phyloP scores from a whole-genome alignment of 2,329 filamentous ascomycete species.

The Septoria petroselini region DNA sequence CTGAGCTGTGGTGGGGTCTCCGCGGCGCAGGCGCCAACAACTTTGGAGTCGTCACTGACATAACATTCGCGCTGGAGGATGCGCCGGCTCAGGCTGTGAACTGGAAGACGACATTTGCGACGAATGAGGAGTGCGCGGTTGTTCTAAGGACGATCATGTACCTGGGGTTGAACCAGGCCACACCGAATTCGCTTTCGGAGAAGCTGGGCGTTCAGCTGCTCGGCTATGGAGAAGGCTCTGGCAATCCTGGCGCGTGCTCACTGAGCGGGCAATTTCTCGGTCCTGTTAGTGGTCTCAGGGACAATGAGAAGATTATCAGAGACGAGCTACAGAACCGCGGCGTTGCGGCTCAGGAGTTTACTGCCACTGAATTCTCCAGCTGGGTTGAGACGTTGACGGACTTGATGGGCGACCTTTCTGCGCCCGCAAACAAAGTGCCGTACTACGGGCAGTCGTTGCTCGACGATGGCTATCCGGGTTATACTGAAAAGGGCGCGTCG shows the following conservation, averaged over 20 bases:
- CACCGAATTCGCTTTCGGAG: slow-evolving; percentile 2
- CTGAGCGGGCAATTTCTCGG: slow-evolving; percentile 21
- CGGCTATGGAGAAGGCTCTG: slow-evolving; percentile 17
- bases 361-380: slow-evolving; percentile 14
- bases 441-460: slow-evolving; percentile 22
- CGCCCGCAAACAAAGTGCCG: slow-evolving; percentile 19
- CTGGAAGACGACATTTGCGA: slow-evolving; percentile 18
- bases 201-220: slow-evolving; percentile 19
- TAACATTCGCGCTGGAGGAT: slow-evolving; percentile 12
- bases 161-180: slow-evolving; percentile 4
- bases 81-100: slow-evolving; percentile 18
- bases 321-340: slow-evolving; percentile 7
- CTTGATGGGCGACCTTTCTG: slow-evolving; percentile 18
- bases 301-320: slow-evolving; percentile 8
- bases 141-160: slow-evolving; percentile 18
- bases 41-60: slow-evolving; percentile 19
- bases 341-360: slow-evolving; percentile 9
- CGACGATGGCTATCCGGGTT: slow-evolving; percentile 18
- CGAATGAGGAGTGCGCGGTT: slow-evolving; percentile 17
- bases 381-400: slow-evolving; percentile 22
- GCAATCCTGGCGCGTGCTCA: slow-evolving; percentile 17
- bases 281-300: slow-evolving; percentile 8
- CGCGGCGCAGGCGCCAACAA: slow-evolving; percentile 23
- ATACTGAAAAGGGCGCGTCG: slow-evolving; percentile 6
- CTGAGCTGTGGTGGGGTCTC: slow-evolving; percentile 23